Conservation (phyloP, 495 filamentous ascomycete genomes). For the Glutinoglossum americanum region DNA sequence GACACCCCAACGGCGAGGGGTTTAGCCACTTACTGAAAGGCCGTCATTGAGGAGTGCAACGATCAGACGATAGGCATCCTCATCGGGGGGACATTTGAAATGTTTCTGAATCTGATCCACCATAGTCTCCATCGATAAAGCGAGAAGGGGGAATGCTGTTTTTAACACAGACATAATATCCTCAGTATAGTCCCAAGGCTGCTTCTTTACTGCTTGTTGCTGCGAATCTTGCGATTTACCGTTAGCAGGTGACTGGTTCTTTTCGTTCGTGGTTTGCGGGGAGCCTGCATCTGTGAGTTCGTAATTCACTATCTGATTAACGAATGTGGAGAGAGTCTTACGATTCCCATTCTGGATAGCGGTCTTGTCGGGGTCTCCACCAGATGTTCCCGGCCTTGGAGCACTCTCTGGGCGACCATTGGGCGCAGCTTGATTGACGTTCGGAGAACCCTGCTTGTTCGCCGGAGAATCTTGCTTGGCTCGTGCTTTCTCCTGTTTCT, state of each 20-base stretch:
- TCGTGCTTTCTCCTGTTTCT: conserved; percentile 44
- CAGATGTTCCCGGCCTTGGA: conserved; percentile 27
- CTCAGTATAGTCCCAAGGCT: conserved; percentile 85
- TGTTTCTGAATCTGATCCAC: conserved; percentile 95
- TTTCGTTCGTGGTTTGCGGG: conserved; percentile 20
- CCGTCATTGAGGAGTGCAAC: conserved; percentile 92
- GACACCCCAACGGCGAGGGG: neutral
- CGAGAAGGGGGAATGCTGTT: conserved; percentile 86
- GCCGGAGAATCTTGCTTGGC: conserved; percentile 25
- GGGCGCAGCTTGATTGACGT: conserved; percentile 13
- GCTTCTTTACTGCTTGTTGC: conserved; percentile 35
- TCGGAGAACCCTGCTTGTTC: conserved; percentile 22
- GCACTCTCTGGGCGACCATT: conserved; percentile 14
- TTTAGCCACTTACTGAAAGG: conserved; percentile 23
- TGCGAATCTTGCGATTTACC: conserved; percentile 13
- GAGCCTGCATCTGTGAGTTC: conserved; percentile 22
- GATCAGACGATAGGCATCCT: conserved; percentile 95
- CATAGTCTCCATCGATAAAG: conserved; percentile 98
- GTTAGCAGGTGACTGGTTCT: conserved; percentile 11
- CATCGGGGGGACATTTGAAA: conserved; percentile 95
- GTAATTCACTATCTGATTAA: conserved; percentile 17
- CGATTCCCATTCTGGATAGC: neutral
- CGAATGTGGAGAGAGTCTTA: neutral
- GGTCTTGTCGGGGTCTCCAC: conserved; percentile 18
- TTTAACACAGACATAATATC: conserved; percentile 87